Conservation (phyloP, 139 green algal species). For the Coelastrella sp. region DNA sequence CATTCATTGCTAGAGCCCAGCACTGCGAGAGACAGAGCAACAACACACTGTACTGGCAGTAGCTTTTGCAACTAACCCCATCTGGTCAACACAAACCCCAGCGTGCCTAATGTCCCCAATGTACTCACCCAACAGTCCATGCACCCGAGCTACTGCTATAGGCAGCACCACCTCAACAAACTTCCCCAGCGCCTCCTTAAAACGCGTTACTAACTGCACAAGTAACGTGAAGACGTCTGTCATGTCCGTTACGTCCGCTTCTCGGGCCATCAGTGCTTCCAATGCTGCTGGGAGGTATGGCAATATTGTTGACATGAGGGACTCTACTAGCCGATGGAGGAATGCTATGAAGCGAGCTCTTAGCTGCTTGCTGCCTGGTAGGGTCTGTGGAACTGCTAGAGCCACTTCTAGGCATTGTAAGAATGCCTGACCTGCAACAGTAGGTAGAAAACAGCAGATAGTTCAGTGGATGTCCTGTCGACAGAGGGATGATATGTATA, state of each 20-base stretch:
- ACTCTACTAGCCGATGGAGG: conserved; percentile 92
- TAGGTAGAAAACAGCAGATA: background rate
- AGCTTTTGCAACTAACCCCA: too few relatives aligned
- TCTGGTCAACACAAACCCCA: too few relatives aligned
- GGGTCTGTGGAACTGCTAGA: conserved; percentile 62
- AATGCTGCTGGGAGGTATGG: conserved; percentile 72
- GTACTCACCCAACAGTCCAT: conserved; percentile 64
- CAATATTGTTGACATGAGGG: conserved; percentile 66
- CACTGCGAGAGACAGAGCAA: too few relatives aligned
- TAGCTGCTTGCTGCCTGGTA: conserved; percentile 73
- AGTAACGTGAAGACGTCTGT: conserved; percentile 78
- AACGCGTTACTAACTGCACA: conserved; percentile 80
- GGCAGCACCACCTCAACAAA: conserved; percentile 73
- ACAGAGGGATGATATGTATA: too few relatives aligned
- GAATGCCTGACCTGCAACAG: conserved; percentile 55
- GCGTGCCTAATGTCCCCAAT: too few relatives aligned
- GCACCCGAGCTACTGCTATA: conserved; percentile 64
- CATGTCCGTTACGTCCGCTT: conserved; percentile 67
- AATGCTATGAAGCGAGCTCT: conserved; percentile 82
- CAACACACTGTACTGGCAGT: too few relatives aligned
- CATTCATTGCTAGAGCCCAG: too few relatives aligned
- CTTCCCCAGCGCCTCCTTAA: conserved; percentile 64
- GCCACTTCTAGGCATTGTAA: conserved; percentile 65
- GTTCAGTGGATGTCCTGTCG: too few relatives aligned
- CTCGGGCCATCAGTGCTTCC: conserved; percentile 48